phyloP scores from a whole-genome alignment of 257 asterid species.

The Pogostemon cablin region DNA sequence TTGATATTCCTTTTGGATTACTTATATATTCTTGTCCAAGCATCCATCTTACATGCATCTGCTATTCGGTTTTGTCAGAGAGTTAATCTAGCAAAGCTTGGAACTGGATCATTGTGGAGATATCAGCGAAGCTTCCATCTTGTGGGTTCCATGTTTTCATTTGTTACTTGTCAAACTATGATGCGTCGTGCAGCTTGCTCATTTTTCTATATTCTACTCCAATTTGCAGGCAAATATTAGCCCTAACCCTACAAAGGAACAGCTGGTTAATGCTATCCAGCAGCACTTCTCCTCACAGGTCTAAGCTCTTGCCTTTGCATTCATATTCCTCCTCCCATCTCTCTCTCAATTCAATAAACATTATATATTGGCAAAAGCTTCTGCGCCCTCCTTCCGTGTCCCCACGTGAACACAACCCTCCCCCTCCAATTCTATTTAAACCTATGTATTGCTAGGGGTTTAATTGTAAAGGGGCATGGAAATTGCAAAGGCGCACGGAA shows the following conservation, averaged over 20 bases:
- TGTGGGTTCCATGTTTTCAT: conserved; percentile 44
- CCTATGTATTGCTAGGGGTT: too few species aligned
- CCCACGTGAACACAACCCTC: too few species aligned
- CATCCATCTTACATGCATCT: conserved; percentile 3
- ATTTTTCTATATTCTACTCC: background rate
- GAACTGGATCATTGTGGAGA: conserved; percentile 85
- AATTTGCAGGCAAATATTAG: conserved; percentile 53
- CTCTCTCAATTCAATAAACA: background rate
- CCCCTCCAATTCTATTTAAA: too few species aligned
- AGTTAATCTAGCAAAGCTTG: conserved; percentile 70
- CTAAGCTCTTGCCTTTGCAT: background rate
- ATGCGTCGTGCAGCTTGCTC: conserved; percentile 14
- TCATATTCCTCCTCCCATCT: background rate
- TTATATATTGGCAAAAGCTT: too few species aligned
- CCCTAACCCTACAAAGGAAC: conserved; percentile 74
- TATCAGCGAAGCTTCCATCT: conserved; percentile 79
- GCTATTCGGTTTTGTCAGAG: conserved; percentile 44
- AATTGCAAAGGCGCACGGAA: too few species aligned
- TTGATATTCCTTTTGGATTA: background rate
- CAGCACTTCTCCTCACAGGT: conserved; percentile 89
- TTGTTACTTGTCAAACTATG: background rate
- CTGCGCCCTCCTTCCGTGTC: too few species aligned
- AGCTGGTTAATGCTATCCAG: conserved; percentile 67
- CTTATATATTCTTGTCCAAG: background rate
- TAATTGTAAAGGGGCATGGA: too few species aligned